Evolutionary conservation across 495 filamentous ascomycete species (phyloP).

Genomic region (Achaetomiella virescens): DNA sequence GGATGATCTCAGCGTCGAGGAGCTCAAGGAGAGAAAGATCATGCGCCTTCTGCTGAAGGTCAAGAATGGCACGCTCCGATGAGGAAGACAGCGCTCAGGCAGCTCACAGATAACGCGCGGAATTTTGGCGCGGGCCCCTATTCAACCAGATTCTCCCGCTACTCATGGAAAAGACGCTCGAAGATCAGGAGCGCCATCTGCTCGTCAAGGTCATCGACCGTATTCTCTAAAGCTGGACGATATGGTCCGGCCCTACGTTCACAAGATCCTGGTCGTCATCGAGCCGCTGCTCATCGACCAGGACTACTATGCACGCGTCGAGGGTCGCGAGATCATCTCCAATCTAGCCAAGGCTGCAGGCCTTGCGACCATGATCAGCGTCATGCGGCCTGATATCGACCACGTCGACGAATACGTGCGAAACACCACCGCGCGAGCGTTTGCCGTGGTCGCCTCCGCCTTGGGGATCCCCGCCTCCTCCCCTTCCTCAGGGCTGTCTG

Average conservation of each 20-base stretch:
- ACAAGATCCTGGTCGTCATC: slow-evolving; percentile 98
- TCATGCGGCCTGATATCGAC: slow-evolving; percentile 98
- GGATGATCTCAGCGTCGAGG: slow-evolving; percentile 83
- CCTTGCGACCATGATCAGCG: slow-evolving; percentile 97
- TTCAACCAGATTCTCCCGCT: slow-evolving; percentile 98
- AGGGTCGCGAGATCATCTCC: slow-evolving; percentile 97
- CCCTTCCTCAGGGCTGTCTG: slow-evolving; percentile 95
- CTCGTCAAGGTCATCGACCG: slow-evolving; percentile 99
- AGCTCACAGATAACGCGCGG: slow-evolving; percentile 94
- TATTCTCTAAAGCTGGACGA: slow-evolving; percentile 98
- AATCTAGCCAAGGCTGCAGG: slow-evolving; percentile 96
- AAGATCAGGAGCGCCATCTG: slow-evolving; percentile 97
- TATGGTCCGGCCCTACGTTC: slow-evolving; percentile 90
- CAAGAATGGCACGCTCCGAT: slow-evolving; percentile 98
- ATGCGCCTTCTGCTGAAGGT: slow-evolving; percentile 96
- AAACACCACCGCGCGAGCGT: slow-evolving; percentile 96
- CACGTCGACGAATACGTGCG: slow-evolving; percentile 98
- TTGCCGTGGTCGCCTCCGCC: slow-evolving; percentile 94
- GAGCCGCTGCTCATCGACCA: slow-evolving; percentile 98
- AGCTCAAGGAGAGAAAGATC: slow-evolving; percentile 96
- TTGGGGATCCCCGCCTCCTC: slow-evolving; percentile 93
- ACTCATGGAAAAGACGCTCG: slow-evolving; percentile 96
- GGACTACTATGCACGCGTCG: slow-evolving; percentile 97
- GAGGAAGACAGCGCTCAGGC: slow-evolving; percentile 97
- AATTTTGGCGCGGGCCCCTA: slow-evolving; percentile 92